Percentiles rank a stretch among this genome's conserved stretches.
phyloP scores from a whole-genome alignment of 768 basidiomycete genomes.

The Phlegmacium glaucopus region DNA sequence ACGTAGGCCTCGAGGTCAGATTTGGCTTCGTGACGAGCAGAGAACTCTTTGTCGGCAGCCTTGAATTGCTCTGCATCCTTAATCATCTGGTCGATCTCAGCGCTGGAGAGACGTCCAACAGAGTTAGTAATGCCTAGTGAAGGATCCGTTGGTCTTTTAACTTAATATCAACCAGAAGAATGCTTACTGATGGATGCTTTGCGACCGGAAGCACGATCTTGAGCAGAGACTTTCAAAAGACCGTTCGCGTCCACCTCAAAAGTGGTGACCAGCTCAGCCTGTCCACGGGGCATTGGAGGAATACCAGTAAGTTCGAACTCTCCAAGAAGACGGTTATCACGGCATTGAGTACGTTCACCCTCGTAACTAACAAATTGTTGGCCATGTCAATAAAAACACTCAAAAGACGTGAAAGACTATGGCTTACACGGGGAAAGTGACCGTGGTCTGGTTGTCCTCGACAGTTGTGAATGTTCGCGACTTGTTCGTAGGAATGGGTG shows the following conservation, averaged over 20 bases:
- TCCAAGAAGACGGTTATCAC: conserved; percentile 97
- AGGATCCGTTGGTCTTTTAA: conserved; percentile 9
- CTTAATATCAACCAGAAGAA: not conserved
- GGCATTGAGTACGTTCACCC: conserved; percentile 99
- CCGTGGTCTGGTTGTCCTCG: conserved; percentile 99
- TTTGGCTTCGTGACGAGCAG: conserved; percentile 96
- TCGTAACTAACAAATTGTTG: conserved; percentile 62
- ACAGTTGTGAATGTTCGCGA: conserved; percentile 98
- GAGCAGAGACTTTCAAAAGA: conserved; percentile 97
- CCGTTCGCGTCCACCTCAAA: conserved; percentile 99
- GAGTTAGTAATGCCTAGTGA: conserved; percentile 91
- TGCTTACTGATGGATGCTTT: conserved; percentile 94
- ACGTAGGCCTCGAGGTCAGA: conserved; percentile 97
- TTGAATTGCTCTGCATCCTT: conserved; percentile 99
- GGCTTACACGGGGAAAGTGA: conserved; percentile 96
- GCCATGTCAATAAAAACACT: conserved; percentile 6
- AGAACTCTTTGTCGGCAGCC: conserved; percentile 96
- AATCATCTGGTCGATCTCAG: conserved; percentile 99
- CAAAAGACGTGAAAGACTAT: not conserved
- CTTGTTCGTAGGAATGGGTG: conserved; percentile 99
- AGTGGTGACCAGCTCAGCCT: conserved; percentile 98
- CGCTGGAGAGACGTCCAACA: conserved; percentile 94
- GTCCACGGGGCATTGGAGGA: conserved; percentile 98
- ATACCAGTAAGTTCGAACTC: conserved; percentile 99
- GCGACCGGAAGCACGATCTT: conserved; percentile 98